Evolutionary conservation across 257 asterid genomes (phyloP), one percentile per base, ranked within the genome.

Genomic region (Nicotiana benthamiana): DNA sequence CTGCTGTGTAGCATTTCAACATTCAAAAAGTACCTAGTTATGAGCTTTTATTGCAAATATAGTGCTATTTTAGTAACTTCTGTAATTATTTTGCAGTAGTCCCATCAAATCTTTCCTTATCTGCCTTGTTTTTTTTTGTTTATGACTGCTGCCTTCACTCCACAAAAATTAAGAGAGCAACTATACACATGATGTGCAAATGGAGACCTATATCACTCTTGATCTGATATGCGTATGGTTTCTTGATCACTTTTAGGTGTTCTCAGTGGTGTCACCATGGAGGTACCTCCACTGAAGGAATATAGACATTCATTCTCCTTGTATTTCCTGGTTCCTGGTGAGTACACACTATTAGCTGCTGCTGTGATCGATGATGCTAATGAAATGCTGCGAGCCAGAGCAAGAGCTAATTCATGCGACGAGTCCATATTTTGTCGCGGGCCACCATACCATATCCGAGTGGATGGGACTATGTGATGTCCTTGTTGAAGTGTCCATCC

Each of bases 381-480:
- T 85, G 97, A 95, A 84, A 94, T 95, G 82, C 97, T 95, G 83
- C 86, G 97, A 83, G 96, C 98, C 54, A 85, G 99, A 77, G 99
- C 98, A 40, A 90, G 96, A 81, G 87, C 91, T 59, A 86, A 53
- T 75, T 83, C 97, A 57, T 76, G 86, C 1, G 94, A 93, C 6
- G 97, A 92, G 86, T 97, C 99, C 51, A 95, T 95, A 83, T 89
- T 93, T 83, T 95, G 99, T 77, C 96, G 99, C 22, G 99, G 98
- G 32, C 97, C 99, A 15, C 99, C 99, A 0, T 93, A 90, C 89
- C 99, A 90, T 83, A 91, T 95, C 74, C 92, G 87, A 74, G 99
- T 95, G 56, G 88, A 86, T 72, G 98, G 99, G 54, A 88, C 97
- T 68, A 67, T 64, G 22, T 79, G 63, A 79, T 74, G 9, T 48